These are phyloP conservation scores for Trichosporon ovoides DNA, from an alignment of 1,284 basidiomycete species.

Conservation along the genomic window DNA sequence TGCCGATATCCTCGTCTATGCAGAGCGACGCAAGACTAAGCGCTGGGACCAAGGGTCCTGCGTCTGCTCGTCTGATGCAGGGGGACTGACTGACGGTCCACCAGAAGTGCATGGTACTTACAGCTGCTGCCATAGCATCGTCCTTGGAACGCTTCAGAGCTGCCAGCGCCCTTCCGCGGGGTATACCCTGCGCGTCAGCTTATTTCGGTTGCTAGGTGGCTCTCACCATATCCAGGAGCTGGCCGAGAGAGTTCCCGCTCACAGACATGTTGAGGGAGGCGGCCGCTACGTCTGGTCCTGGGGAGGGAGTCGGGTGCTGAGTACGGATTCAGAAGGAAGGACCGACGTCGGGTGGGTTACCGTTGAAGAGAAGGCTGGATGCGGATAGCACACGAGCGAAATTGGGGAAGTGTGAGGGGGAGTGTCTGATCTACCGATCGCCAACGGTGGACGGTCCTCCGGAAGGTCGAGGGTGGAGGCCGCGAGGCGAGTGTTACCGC, in stretches of 20 bases:
- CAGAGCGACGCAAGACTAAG: no score
- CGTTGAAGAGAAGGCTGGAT: no score
- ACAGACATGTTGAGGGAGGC: background rate
- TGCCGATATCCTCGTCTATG: no score
- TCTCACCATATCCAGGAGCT: conserved; percentile 36
- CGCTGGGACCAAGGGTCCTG: background rate
- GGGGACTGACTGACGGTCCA: no score
- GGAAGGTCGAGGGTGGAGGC: no score
- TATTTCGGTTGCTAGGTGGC: background rate
- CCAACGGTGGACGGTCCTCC: no score
- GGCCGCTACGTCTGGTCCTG: background rate
- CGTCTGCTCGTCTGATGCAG: background rate
- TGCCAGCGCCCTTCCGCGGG: conserved; percentile 65
- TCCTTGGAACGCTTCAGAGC: conserved; percentile 65
- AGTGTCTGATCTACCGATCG: no score
- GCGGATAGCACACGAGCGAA: no score
- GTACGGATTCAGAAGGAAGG: no score
- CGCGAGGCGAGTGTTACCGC: no score
- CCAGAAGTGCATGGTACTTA: conserved; percentile 56
- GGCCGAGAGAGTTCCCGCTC: conserved; percentile 22
- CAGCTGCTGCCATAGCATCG: conserved; percentile 85
- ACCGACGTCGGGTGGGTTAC: no score
- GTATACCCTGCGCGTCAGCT: conserved; percentile 60
- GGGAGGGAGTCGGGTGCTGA: background rate
- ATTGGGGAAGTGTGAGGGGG: no score